Evolutionary conservation across 2,329 filamentous ascomycete species (phyloP).

Genomic region (Cytospora chrysosperma): DNA sequence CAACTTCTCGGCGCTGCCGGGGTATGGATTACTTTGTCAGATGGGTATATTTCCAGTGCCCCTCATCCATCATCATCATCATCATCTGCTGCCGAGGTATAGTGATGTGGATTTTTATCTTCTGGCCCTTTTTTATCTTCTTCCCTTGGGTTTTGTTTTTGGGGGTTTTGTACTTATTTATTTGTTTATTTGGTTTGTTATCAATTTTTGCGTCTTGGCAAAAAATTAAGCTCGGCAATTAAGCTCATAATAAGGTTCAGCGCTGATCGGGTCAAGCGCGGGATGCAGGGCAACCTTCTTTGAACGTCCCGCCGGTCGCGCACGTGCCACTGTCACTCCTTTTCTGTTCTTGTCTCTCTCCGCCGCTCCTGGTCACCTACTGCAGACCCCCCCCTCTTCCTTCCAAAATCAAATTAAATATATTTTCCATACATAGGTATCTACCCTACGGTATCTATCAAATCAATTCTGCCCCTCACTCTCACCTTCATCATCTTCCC

Average conservation of each 20-base stretch:
- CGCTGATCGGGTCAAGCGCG: slow-evolving; percentile 18
- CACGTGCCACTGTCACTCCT: slow-evolving; percentile 11
- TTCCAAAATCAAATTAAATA: no score
- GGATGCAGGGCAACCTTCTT: slow-evolving; percentile 24
- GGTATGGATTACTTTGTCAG: neutral
- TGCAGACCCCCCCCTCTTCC: slow-evolving; percentile 3
- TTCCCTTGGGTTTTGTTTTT: neutral
- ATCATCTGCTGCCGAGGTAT: no score
- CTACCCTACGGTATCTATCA: no score
- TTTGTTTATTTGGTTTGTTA: no score
- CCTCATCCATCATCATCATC: neutral
- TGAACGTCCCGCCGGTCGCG: slow-evolving; percentile 13
- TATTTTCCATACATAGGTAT: no score
- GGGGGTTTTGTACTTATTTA: no score
- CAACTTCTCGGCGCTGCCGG: neutral
- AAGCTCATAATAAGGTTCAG: slow-evolving; percentile 26
- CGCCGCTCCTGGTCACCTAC: neutral
- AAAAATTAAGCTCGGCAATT: slow-evolving; percentile 22
- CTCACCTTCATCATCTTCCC: neutral
- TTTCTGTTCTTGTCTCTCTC: slow-evolving; percentile 2
- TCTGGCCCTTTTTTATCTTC: neutral
- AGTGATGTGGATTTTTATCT: no score
- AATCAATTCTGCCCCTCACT: neutral
- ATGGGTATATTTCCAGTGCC: neutral
- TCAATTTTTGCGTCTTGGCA: no score